phyloP scores from a whole-genome alignment of 73 alveolate genomes.

The Tetrahymena borealis region DNA sequence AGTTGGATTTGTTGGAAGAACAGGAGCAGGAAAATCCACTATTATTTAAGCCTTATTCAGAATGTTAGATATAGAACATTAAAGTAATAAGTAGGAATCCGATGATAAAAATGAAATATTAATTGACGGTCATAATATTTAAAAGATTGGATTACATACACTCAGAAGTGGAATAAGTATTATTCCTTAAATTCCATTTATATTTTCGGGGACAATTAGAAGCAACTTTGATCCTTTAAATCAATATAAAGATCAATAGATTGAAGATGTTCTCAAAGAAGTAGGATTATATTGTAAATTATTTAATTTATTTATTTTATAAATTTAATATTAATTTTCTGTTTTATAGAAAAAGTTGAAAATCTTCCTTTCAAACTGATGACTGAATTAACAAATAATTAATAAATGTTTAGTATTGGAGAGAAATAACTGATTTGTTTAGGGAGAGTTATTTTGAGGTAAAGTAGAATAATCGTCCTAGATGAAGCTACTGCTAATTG shows the following conservation, averaged over 20 bases:
- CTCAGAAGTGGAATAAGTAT: slow-evolving; percentile 52
- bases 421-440: slow-evolving; percentile 65
- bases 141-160: slow-evolving; percentile 46
- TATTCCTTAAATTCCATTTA: slow-evolving; percentile 72
- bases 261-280: slow-evolving; percentile 42
- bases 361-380: background rate
- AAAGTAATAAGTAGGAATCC: too few species aligned
- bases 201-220: slow-evolving; percentile 60
- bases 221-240: slow-evolving; percentile 70
- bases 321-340: too few species aligned
- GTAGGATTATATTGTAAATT: too few species aligned
- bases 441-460: slow-evolving; percentile 52
- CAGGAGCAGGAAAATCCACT: slow-evolving; percentile 91
- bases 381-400: slow-evolving; percentile 43
- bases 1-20: slow-evolving; percentile 83
- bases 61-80: slow-evolving; percentile 55
- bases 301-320: too few species aligned
- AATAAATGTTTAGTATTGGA: slow-evolving; percentile 24
- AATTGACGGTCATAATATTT: slow-evolving; percentile 63
- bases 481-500: slow-evolving; percentile 67
- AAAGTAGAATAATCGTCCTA: slow-evolving; percentile 51
- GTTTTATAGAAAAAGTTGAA: slow-evolving; percentile 24
- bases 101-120: too few species aligned
- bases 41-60: slow-evolving; percentile 75
- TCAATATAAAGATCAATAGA: slow-evolving; percentile 43